phyloP scores from a whole-genome alignment of 2,329 filamentous ascomycete species.

The Penicillium sp. region DNA sequence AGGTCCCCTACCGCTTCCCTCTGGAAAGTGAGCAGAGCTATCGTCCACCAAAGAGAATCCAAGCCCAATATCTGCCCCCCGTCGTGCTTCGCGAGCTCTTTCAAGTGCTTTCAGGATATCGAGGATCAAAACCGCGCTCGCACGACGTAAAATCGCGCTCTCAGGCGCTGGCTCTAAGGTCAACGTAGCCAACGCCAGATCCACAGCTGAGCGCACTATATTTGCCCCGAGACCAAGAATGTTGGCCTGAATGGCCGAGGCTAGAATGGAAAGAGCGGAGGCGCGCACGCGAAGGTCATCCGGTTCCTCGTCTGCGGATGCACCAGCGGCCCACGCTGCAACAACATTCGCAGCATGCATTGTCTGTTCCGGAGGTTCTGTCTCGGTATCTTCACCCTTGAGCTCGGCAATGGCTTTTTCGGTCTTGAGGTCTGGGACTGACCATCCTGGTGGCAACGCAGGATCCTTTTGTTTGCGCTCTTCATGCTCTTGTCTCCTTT shows the following conservation, averaged over 20 bases:
- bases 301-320: conserved; percentile 34
- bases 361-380: conserved; percentile 32
- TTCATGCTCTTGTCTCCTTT: conserved; percentile 25
- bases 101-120: conserved; percentile 40
- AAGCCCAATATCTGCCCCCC: conserved; percentile 32
- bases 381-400: conserved; percentile 30
- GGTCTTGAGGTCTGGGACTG: conserved; percentile 15
- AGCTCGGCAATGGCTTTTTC: conserved; percentile 3
- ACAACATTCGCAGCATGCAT: conserved; percentile 35
- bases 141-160: conserved; percentile 40
- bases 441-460: conserved; percentile 29
- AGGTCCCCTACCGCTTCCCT: conserved; percentile 4
- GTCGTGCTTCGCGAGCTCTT: conserved; percentile 27
- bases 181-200: conserved; percentile 38
- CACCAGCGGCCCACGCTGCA: conserved; percentile 39
- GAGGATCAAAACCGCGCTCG: conserved; percentile 37
- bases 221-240: conserved; percentile 34
- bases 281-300: conserved; percentile 41
- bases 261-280: conserved; percentile 42
- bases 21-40: neutral
- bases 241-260: conserved; percentile 39
- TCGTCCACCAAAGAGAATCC: conserved; percentile 36
- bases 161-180: conserved; percentile 34
- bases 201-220: conserved; percentile 34
- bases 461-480: conserved; percentile 23